phyloP scores from a whole-genome alignment of 208 protist species.

The Trypanosoma theileri region DNA sequence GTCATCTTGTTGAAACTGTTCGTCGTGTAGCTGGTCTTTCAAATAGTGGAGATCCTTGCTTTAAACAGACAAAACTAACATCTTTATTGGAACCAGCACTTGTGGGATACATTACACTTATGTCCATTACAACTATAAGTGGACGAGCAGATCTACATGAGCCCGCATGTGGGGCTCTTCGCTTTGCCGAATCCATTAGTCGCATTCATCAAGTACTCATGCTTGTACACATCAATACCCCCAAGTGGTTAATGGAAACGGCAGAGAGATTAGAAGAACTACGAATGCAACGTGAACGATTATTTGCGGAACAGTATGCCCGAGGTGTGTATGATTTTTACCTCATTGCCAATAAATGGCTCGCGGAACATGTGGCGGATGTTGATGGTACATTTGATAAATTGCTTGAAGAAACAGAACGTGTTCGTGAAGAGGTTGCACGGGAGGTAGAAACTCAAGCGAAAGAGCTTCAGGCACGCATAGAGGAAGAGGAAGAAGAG shows the following conservation, averaged over 20 bases:
- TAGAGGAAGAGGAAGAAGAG: constrained; percentile 38
- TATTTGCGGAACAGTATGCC: constrained; percentile 60
- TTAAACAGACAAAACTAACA: constrained; percentile 71
- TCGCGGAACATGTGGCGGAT: constrained; percentile 56
- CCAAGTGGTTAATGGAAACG: constrained; percentile 79
- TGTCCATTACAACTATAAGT: constrained; percentile 82
- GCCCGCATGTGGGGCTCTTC: constrained; percentile 57
- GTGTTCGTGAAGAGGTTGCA: constrained; percentile 53
- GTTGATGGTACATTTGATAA: constrained; percentile 45
- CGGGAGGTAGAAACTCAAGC: constrained; percentile 43
- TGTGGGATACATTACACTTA: constrained; percentile 77
- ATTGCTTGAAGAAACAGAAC: constrained; percentile 64
- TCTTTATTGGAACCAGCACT: constrained; percentile 74
- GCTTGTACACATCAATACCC: constrained; percentile 76
- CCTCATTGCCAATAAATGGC: constrained; percentile 46
- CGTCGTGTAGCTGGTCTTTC: constrained; percentile 56
- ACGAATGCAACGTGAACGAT: constrained; percentile 41
- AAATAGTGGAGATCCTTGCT: constrained; percentile 53
- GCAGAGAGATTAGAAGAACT: constrained; percentile 63
- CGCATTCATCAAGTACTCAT: constrained; percentile 83
- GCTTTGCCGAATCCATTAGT: constrained; percentile 55
- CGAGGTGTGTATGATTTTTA: constrained; percentile 80
- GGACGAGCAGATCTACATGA: constrained; percentile 68
- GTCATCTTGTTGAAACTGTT: constrained; percentile 69
- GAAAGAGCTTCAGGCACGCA: constrained; percentile 40